Conservation (phyloP, 176 grass and related monocot genomes). For the Tillandsia leiboldiana region DNA sequence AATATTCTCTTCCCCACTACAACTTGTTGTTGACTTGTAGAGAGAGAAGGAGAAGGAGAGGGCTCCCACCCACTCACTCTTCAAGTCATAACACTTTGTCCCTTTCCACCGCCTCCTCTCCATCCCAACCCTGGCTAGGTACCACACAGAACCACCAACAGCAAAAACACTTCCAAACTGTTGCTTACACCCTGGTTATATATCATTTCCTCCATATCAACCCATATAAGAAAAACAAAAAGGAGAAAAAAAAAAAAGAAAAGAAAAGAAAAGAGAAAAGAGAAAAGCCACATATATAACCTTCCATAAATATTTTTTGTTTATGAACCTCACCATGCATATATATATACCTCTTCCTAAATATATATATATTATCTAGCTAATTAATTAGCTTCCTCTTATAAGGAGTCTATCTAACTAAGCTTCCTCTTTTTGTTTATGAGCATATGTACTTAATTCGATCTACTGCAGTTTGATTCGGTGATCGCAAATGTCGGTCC, state of each 20-base stretch:
- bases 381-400: too few species aligned
- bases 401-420: too few species aligned
- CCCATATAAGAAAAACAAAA: constrained; percentile 7
- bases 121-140: constrained; percentile 4
- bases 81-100: constrained; percentile 62
- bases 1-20: constrained; percentile 21
- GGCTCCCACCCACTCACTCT: constrained; percentile 78
- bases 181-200: constrained; percentile 33
- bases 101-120: constrained; percentile 29
- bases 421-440: constrained; percentile 4
- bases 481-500: constrained; percentile 26
- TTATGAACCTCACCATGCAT: constrained; percentile 14
- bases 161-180: constrained; percentile 29
- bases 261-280: constrained; percentile 30
- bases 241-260: constrained; percentile 5
- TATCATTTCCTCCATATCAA: constrained; percentile 22
- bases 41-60: constrained; percentile 14
- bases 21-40: constrained; percentile 9
- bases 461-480: constrained; percentile 8
- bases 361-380: background rate
- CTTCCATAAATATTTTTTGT: constrained; percentile 24
- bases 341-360: background rate
- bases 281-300: constrained; percentile 17
- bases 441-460: constrained; percentile 14
- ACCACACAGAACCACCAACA: constrained; percentile 9